Evolutionary conservation across 1,139 yeast species (phyloP), one percentile per base, ranked within the genome.

Genomic region (Pneumocystis canis): DNA sequence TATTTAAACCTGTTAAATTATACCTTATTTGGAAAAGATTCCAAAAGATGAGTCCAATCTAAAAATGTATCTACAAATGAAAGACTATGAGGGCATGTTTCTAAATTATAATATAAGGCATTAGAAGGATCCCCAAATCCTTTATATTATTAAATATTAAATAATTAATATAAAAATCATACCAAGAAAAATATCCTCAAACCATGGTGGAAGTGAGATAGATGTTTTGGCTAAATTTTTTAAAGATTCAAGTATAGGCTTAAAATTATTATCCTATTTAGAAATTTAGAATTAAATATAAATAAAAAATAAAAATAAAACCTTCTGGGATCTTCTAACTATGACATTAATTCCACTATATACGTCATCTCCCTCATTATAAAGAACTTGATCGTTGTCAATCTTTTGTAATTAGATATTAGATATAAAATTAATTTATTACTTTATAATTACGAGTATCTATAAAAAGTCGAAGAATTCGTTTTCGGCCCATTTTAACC

Each of bases 201-300:
- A 63, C 79, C 79, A 78, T 0, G 69, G 69, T 0, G 80, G 80
- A 2, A 76, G 59, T 3, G 58, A 53, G 31, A 64, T 41, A 7
- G 65, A 64, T 7, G 64, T 35, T 25, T 18, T 61, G 9, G 60
- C 58, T 14, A 63, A 59, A n/a, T 58, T 58, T 58, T 67, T 66
- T 28, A 71, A 60, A 28, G 67, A 69, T 20, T 66, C 65, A 9
- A 73, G 63, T 14, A 72, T 63, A 5, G 70, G 59, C 53, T 67
- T 64, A 65, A 71, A 71, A 59, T 67, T 68, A 60, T 65, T 67
- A 41, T 67, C 73, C 14, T 64, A 66, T 32, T 62, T 63, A 14
- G 65, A 64, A 2, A 72, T 65, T 40, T 73, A 65, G 20, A 71
- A 60, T 25, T 25, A 25, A 1, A 73, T 65, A 58, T 72, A 72